Evolutionary conservation across 129 eudicot species (phyloP).

Genomic region (Flaveria linearis): DNA sequence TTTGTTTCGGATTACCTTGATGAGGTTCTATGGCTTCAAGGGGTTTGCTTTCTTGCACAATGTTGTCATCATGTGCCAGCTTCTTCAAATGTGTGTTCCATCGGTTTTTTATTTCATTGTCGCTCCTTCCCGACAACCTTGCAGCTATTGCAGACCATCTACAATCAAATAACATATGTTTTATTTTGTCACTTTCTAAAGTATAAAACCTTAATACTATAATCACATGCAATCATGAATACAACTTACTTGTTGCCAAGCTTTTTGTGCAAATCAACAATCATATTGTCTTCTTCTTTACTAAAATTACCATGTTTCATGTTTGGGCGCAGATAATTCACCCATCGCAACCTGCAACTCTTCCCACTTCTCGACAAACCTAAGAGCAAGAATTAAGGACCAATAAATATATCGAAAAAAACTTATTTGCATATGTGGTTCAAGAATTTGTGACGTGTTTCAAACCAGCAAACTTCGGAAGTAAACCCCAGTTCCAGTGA

Average conservation of each 20-base stretch:
- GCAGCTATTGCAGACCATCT: conserved; percentile 37
- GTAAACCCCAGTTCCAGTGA: conserved; percentile 31
- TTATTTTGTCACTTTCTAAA: conserved; percentile 10
- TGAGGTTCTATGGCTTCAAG: neutral
- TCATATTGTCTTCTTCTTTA: conserved; percentile 22
- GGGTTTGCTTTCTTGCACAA: neutral
- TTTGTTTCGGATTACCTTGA: too few species aligned
- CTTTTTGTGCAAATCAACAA: conserved; percentile 17
- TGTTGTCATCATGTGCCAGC: neutral
- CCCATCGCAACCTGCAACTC: conserved; percentile 31
- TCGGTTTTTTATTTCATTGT: conserved; percentile 34
- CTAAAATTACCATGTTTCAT: conserved; percentile 32
- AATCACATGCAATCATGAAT: neutral
- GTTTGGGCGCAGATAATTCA: conserved; percentile 30
- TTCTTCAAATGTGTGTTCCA: conserved; percentile 33
- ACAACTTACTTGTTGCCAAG: conserved; percentile 31
- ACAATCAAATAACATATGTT: neutral
- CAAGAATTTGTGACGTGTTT: neutral
- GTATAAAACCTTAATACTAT: neutral
- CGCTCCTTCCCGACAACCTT: conserved; percentile 35
- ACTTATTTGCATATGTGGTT: neutral
- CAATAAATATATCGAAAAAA: neutral
- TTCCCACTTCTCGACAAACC: conserved; percentile 30
- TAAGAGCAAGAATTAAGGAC: neutral
- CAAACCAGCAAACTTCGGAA: conserved; percentile 29